Evolutionary conservation across 257 asterid genomes (phyloP).

Genomic region (Fraxinus cuspidata): DNA sequence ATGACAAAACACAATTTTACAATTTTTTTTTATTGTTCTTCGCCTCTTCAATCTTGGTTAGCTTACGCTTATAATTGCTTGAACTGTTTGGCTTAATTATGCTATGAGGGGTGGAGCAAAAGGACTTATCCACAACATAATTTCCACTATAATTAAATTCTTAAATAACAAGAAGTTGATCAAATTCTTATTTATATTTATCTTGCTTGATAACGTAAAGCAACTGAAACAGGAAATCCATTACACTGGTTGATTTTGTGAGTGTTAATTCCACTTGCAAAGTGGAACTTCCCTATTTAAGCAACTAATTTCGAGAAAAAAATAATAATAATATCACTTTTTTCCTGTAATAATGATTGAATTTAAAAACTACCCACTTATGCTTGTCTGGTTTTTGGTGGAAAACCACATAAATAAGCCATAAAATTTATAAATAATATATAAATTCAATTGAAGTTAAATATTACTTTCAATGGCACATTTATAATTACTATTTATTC

Average conservation of each 20-base stretch:
- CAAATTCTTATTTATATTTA: neutral
- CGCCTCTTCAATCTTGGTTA: too few species aligned
- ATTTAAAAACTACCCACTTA: conserved; percentile 5
- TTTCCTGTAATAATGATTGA: neutral
- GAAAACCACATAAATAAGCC: neutral
- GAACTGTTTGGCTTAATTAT: too few species aligned
- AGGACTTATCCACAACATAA: neutral
- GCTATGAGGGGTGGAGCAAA: too few species aligned
- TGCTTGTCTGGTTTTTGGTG: conserved; percentile 16
- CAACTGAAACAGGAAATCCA: conserved; percentile 34
- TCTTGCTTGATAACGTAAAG: conserved; percentile 8
- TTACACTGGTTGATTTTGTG: conserved; percentile 19
- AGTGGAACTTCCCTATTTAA: conserved; percentile 42
- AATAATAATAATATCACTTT: too few species aligned
- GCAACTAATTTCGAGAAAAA: conserved; percentile 14
- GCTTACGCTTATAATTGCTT: too few species aligned
- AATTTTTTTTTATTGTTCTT: too few species aligned
- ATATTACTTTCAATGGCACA: too few species aligned
- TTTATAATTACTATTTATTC: too few species aligned
- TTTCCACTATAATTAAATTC: neutral
- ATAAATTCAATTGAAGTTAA: too few species aligned
- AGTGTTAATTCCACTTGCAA: conserved; percentile 29
- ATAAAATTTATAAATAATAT: too few species aligned
- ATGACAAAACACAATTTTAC: too few species aligned
- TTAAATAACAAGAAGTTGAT: too few species aligned